Evolutionary conservation across 2,329 filamentous ascomycete species (phyloP), one percentile per base, ranked within the genome.

Genomic region (Exserohilum rostratum): DNA sequence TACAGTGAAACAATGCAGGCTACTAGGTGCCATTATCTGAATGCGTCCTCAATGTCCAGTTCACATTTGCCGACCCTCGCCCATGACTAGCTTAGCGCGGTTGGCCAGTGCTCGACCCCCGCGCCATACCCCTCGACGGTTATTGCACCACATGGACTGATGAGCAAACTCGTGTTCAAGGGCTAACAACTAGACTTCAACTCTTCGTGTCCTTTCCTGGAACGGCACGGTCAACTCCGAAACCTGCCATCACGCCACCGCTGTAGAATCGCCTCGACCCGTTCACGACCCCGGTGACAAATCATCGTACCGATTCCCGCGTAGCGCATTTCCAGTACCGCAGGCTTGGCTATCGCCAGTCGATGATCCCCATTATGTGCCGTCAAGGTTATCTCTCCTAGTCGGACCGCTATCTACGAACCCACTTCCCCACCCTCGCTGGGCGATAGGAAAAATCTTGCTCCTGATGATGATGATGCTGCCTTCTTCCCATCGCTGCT

Each of bases 271-370:
- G 22, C 22, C 31, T 17, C 34, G 31, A 35, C 17, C 13, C 20
- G 17, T 35, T 46, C 27, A 18, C 38, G 27, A 47, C 39, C 33
- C 53, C 34, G 31, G 17, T 31, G 38, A 38, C 44, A 53, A 46
- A 38, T 20, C 33, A 29, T 44, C 38, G 43, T 39, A 40, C 52
- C 40, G 15, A 33, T 54, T 54, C 43, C 40, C 30, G 38, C 44
- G 44, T 45, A 48, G 53, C 49, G 33, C 38, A 43, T 31, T 40
- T 45, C 10, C 29, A 39, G 45, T 38, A 39, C 33, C 20, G 30
- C 37, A 30, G 44, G 38, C 44, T 56, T 33, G 42, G 17, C 33
- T 31, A 17, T 48, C 20, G 29, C 17, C 13, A 53, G 18, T 29
- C 22, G 15, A 39, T 17, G 18, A 53, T 33, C 25, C 30, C 53